phyloP scores from a whole-genome alignment of 164 flowering plant species.

The Paratinospora sagittata region DNA sequence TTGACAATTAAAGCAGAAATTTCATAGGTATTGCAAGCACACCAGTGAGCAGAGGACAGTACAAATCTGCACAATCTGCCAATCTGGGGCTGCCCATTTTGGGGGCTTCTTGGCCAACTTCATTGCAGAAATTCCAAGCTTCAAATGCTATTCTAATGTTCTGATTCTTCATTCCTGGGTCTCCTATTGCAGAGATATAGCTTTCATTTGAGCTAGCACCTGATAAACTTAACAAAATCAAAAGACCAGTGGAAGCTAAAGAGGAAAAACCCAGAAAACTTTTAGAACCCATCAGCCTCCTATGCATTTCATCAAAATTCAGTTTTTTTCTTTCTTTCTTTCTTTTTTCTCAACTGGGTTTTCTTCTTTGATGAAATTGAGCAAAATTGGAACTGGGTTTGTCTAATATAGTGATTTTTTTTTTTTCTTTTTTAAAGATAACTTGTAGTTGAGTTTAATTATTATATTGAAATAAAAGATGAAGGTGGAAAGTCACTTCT shows the following conservation, averaged over 20 bases:
- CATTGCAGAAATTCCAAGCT: slow-evolving; percentile 62
- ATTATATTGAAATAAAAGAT: background rate
- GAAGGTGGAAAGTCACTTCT: background rate
- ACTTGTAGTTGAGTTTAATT: too few species aligned
- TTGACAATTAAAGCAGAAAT: too few species aligned
- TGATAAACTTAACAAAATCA: background rate
- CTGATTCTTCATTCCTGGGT: slow-evolving; percentile 45
- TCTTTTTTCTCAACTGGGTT: too few species aligned
- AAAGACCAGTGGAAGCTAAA: background rate
- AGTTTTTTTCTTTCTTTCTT: too few species aligned
- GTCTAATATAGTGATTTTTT: background rate
- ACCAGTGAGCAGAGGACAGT: slow-evolving; percentile 25
- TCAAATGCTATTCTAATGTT: slow-evolving; percentile 45
- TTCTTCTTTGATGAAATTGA: too few species aligned
- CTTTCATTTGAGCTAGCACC: background rate
- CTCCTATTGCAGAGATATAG: slow-evolving; percentile 43
- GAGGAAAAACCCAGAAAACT: background rate
- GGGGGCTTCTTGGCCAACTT: slow-evolving; percentile 47
- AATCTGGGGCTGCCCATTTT: slow-evolving; percentile 47
- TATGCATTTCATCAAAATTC: background rate
- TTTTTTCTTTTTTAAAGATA: background rate
- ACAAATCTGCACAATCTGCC: slow-evolving; percentile 48
- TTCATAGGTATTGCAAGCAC: background rate
- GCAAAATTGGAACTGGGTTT: background rate
- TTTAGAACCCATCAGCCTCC: background rate